Percentiles rank a stretch among this genome's conserved stretches.
These are phyloP conservation scores for Pythium brassicae DNA, from an alignment of 352 stramenopile species.

Conservation along the genomic window DNA sequence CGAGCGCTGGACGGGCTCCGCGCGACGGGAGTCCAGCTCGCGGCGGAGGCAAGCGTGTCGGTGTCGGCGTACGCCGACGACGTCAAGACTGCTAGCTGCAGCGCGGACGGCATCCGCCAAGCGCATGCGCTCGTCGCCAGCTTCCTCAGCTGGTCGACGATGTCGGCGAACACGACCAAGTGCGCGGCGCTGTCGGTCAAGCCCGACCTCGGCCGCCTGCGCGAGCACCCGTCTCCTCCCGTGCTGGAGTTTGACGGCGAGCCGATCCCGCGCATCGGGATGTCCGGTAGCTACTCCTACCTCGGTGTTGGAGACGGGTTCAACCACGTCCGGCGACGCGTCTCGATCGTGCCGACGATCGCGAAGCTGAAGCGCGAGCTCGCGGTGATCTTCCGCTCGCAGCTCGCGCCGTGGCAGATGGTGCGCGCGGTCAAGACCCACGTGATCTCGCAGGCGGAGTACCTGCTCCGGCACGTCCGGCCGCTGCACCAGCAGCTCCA, in stretches of 20 bases:
- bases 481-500: neutral
- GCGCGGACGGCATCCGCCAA: neutral
- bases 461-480: neutral
- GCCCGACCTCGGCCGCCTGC: too few species aligned
- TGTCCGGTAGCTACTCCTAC: too few species aligned
- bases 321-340: too few species aligned
- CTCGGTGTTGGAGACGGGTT: too few species aligned
- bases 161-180: too few species aligned
- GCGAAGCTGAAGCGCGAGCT: too few species aligned
- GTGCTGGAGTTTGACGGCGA: too few species aligned
- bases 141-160: neutral
- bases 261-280: too few species aligned
- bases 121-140: neutral
- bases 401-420: conserved; percentile 7
- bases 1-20: neutral
- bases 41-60: neutral
- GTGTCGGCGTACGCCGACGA: neutral
- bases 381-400: too few species aligned
- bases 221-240: too few species aligned
- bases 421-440: conserved; percentile 17
- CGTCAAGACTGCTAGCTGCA: neutral
- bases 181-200: too few species aligned
- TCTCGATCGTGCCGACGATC: too few species aligned
- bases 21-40: neutral
- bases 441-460: conserved; percentile 4